Evolutionary conservation across 2,329 filamentous ascomycete species (phyloP), one percentile per base, ranked within the genome.

Genomic region (Botrytis aclada): DNA sequence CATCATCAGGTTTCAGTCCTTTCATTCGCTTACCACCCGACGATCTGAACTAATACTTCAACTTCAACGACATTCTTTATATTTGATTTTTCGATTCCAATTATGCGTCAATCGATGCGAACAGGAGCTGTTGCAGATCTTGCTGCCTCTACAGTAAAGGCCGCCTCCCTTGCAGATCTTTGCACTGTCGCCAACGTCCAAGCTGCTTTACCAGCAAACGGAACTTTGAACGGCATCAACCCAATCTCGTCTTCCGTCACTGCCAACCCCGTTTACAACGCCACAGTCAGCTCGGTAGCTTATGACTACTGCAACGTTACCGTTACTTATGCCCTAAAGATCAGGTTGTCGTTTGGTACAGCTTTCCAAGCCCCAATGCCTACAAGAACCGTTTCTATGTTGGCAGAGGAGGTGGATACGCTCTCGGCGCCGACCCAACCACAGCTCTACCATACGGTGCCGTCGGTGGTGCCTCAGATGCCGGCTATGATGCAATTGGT

Each of bases 351-450:
- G 76, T 84, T 8, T 78, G 80, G 41, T 83, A 83, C 77, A 85
- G 82, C 79, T 80, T 85, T 10, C 85, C 85, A 0, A 76, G 82
- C 5, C 84, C 84, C 0, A 77, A 78, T 3, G 79, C 80, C 41
- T 86, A 84, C 77, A 77, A 84, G 75, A 85, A 84, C 66, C 82
- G 85, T 6, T 86, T 82, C 73, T 79, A 85, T n/a, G 80, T 83
- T 0, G 83, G 82, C 1, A 85, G 85, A 60, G 85, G 85, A 16
- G 85, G 84, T 67, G 85, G 84, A 5, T 83, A 81, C 56, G 82
- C 83, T 58, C 85, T 85, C 77, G 74, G 45, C 2, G 41, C 58
- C 2, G 74, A 78, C 34, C 79, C 84, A 2, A 81, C 83, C 9
- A 81, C 80, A 1, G 85, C 84, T 47, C 79, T 86, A 62, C 78